phyloP scores from a whole-genome alignment of 352 stramenopile species.

The Globisporangium lucens region DNA sequence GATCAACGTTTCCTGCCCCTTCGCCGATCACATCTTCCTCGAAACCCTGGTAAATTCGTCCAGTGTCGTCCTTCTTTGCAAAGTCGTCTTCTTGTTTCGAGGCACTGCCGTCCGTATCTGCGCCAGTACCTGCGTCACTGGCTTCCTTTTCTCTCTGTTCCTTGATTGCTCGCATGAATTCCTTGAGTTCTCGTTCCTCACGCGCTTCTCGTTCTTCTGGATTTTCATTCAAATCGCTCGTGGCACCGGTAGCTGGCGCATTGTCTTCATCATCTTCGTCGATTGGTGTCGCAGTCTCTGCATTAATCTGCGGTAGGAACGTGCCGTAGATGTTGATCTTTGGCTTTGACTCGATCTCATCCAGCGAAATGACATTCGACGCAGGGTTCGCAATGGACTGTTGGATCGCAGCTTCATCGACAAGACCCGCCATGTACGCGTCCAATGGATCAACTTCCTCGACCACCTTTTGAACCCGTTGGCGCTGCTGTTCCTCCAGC shows the following conservation, averaged over 20 bases:
- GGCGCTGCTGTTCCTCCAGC: conserved; percentile 39
- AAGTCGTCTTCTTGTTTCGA: conserved; percentile 16
- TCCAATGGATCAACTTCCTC: conserved; percentile 83
- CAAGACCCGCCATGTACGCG: conserved; percentile 84
- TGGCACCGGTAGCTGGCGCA: not conserved
- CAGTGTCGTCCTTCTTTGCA: conserved; percentile 61
- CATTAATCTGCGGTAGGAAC: conserved; percentile 52
- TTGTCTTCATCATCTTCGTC: conserved; percentile 9
- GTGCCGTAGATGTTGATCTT: conserved; percentile 87
- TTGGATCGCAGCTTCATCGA: conserved; percentile 75
- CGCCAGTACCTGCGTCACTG: not conserved
- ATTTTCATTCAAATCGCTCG: conserved; percentile 44
- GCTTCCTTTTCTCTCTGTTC: conserved; percentile 65
- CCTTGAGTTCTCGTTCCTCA: conserved; percentile 76
- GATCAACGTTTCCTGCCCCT: conserved; percentile 68
- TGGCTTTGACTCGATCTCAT: conserved; percentile 71
- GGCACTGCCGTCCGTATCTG: conserved; percentile 8
- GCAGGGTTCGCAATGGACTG: conserved; percentile 63
- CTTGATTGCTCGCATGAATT: conserved; percentile 86
- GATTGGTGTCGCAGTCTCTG: conserved; percentile 16
- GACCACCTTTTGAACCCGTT: conserved; percentile 69
- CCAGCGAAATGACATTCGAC: conserved; percentile 81
- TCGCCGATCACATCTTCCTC: conserved; percentile 85
- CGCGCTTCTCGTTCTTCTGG: conserved; percentile 62
- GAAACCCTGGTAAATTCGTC: conserved; percentile 80